Evolutionary conservation across 192 early-diverging fungal species (phyloP).

Genomic region (Coemansia biformis): DNA sequence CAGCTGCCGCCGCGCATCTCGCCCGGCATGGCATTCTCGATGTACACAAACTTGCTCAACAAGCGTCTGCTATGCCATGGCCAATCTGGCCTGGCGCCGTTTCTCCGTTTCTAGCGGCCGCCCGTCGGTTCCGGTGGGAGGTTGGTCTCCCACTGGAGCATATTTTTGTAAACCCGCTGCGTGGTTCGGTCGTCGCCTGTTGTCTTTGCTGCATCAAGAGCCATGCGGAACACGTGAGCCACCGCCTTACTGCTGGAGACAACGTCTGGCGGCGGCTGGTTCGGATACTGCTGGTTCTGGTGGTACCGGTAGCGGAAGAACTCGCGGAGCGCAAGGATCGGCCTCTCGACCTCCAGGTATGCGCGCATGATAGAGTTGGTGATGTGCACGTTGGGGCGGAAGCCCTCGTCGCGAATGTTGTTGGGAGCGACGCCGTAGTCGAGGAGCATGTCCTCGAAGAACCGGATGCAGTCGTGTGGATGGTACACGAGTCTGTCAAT

Average conservation of each 20-base stretch:
- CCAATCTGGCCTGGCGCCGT: too few relatives aligned
- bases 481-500: constrained; percentile 15
- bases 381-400: constrained; percentile 28
- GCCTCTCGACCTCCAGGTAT: constrained; percentile 23
- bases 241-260: constrained; percentile 8
- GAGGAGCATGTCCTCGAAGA: constrained; percentile 36
- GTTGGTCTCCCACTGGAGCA: constrained; percentile 26
- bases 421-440: constrained; percentile 11
- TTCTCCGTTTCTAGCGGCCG: neutral
- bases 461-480: constrained; percentile 35
- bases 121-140: neutral
- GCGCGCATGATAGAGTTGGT: constrained; percentile 44
- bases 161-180: constrained; percentile 16
- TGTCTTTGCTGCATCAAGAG: constrained; percentile 13
- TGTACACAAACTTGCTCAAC: too few relatives aligned
- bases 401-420: constrained; percentile 9
- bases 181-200: constrained; percentile 4
- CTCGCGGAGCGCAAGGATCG: constrained; percentile 28
- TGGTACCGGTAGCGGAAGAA: constrained; percentile 35
- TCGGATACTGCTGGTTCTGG: constrained; percentile 21
- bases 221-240: constrained; percentile 30
- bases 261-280: constrained; percentile 15
- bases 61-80: too few relatives aligned
- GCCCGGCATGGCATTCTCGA: too few relatives aligned
- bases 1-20: too few relatives aligned